Conservation (phyloP, 148 eudicot genomes). For the Rhododendron ovatum region DNA sequence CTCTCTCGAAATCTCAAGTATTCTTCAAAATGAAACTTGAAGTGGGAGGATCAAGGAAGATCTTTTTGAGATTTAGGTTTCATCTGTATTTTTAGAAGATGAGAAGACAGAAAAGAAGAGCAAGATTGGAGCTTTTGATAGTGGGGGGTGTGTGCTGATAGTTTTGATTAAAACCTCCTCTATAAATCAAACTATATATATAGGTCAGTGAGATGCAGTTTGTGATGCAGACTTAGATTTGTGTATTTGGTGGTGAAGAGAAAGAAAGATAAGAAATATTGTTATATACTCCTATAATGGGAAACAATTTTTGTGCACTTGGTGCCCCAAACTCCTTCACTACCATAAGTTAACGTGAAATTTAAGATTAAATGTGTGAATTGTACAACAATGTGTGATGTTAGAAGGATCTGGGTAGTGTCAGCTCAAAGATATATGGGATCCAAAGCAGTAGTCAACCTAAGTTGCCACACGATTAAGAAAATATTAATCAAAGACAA, state of each 20-base stretch:
- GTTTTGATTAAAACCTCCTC: not conserved
- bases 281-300: slow-evolving; percentile 9
- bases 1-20: not conserved
- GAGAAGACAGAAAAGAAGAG: not conserved
- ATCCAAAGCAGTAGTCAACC: no score
- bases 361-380: no score
- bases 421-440: no score
- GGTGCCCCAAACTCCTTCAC: not conserved
- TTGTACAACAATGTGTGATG: no score
- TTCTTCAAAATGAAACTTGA: not conserved
- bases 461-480: no score
- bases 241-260: not conserved
- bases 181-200: not conserved
- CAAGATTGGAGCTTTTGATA: not conserved
- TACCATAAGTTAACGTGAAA: no score
- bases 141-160: not conserved
- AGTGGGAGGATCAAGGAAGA: not conserved
- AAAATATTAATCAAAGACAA: no score
- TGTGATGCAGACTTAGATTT: not conserved
- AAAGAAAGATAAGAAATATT: not conserved
- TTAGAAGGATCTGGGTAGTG: no score
- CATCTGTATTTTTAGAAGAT: not conserved
- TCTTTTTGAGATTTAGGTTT: not conserved
- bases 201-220: not conserved
- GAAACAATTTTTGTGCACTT: no score